A percentile compares a stretch with the other conserved stretches of the same genome.
Conservation (phyloP, 1,284 basidiomycete genomes). For the Boletus holoroseus region DNA sequence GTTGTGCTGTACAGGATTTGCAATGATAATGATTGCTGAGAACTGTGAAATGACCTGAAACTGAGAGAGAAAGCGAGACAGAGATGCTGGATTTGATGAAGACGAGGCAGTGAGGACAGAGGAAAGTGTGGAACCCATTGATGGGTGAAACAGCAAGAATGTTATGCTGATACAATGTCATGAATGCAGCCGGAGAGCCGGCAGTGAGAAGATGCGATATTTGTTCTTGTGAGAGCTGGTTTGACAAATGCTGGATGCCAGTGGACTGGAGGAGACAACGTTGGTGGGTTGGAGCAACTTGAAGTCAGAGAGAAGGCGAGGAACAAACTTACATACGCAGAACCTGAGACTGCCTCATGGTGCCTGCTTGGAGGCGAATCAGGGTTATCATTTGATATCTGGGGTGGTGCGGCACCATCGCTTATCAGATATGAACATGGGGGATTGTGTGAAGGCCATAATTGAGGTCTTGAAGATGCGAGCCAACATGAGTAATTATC, state of each 20-base stretch:
- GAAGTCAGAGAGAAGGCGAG: too few relatives aligned
- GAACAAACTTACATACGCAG: background rate
- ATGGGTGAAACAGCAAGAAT: background rate
- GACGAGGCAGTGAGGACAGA: background rate
- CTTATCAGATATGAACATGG: too few relatives aligned
- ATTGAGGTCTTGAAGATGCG: too few relatives aligned
- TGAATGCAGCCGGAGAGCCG: background rate
- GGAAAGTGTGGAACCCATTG: background rate
- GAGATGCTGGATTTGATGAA: background rate
- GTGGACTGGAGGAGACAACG: background rate
- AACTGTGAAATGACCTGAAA: background rate
- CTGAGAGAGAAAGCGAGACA: background rate
- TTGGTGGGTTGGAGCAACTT: too few relatives aligned
- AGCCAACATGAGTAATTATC: too few relatives aligned
- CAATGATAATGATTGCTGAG: background rate
- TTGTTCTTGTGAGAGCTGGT: background rate
- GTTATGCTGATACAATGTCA: background rate
- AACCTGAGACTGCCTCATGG: background rate
- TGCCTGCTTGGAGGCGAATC: too few relatives aligned
- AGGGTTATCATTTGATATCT: too few relatives aligned
- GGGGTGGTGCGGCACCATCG: too few relatives aligned
- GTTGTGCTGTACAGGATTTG: background rate
- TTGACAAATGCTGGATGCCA: background rate
- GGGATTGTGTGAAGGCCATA: too few relatives aligned
- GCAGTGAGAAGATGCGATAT: background rate